Conservation (phyloP, 2,329 filamentous ascomycete genomes). For the Colletotrichum sp. region DNA sequence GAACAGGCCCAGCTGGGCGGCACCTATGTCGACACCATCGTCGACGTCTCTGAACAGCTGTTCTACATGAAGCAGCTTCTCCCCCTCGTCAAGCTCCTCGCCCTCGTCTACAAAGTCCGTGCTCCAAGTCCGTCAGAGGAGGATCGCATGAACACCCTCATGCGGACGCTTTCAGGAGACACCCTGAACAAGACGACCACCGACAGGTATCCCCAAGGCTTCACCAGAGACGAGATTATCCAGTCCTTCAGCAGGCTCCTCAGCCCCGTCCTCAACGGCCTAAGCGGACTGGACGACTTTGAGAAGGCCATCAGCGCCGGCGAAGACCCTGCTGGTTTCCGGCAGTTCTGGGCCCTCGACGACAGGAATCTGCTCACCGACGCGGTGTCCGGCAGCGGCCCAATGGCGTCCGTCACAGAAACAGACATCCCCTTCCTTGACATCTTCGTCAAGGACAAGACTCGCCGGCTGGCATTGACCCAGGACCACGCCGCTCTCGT, state of each 20-base stretch:
- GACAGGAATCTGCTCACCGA: constrained; percentile 37
- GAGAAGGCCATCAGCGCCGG: constrained; percentile 34
- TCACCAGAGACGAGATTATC: constrained; percentile 29
- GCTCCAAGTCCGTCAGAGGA: constrained; percentile 28
- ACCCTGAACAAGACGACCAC: constrained; percentile 17
- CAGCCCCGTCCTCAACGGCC: constrained; percentile 36
- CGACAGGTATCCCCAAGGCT: constrained; percentile 3
- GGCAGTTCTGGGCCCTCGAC: constrained; percentile 39
- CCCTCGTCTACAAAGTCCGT: constrained; percentile 35
- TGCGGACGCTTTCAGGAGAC: constrained; percentile 28
- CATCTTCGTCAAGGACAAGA: constrained; percentile 9
- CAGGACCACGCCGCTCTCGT: constrained; percentile 18
- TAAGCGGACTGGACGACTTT: constrained; percentile 37
- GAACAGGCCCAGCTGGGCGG: constrained; percentile 10
- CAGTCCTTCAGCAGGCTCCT: constrained; percentile 34
- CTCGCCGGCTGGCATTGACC: constrained; percentile 15
- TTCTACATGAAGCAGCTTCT: constrained; percentile 33
- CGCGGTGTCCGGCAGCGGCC: constrained; percentile 30
- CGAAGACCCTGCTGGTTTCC: constrained; percentile 35
- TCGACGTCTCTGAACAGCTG: constrained; percentile 33
- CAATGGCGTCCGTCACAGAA: constrained; percentile 25
- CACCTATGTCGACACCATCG: constrained; percentile 31
- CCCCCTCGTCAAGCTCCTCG: constrained; percentile 37
- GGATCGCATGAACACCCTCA: constrained; percentile 36
- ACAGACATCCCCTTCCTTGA: constrained; percentile 26